Conservation (phyloP, 176 grass and related monocot genomes). For the Thinopyrum elongatum region DNA sequence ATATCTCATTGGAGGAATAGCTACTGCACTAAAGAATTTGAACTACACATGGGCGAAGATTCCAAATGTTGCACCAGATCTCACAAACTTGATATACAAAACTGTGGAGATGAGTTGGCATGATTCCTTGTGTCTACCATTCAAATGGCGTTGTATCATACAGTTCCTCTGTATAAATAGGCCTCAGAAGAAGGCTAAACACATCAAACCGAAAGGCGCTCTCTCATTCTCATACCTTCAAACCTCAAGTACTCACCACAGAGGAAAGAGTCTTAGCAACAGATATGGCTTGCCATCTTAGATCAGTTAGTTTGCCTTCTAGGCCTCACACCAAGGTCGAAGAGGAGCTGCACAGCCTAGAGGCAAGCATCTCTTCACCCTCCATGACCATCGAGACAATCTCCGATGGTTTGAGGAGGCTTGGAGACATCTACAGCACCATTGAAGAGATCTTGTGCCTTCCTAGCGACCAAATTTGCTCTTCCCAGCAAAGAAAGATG, state of each 20-base stretch:
- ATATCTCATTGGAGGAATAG: conserved; percentile 6
- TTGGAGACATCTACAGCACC: conserved; percentile 36
- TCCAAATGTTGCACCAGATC: conserved; percentile 1
- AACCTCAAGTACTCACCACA: conserved; percentile 2
- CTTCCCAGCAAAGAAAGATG: not conserved
- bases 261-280: conserved; percentile 4
- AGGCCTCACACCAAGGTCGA: conserved; percentile 35
- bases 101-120: conserved; percentile 2
- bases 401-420: conserved; percentile 39
- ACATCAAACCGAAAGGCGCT: conserved; percentile 14
- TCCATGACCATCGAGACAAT: conserved; percentile 18
- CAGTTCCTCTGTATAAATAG: conserved; percentile 40
- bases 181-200: not conserved
- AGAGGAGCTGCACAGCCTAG: conserved; percentile 46
- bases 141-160: not conserved
- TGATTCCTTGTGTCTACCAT: not conserved
- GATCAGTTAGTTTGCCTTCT: conserved; percentile 50
- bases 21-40: not conserved
- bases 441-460: conserved; percentile 44
- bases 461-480: conserved; percentile 37
- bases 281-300: conserved; percentile 44
- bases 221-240: conserved; percentile 4
- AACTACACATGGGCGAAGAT: not conserved
- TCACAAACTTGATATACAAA: conserved; percentile 27
- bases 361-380: conserved; percentile 27